Conservation (phyloP, 179 eudicot genomes). For the Vitellaria paradoxa region DNA sequence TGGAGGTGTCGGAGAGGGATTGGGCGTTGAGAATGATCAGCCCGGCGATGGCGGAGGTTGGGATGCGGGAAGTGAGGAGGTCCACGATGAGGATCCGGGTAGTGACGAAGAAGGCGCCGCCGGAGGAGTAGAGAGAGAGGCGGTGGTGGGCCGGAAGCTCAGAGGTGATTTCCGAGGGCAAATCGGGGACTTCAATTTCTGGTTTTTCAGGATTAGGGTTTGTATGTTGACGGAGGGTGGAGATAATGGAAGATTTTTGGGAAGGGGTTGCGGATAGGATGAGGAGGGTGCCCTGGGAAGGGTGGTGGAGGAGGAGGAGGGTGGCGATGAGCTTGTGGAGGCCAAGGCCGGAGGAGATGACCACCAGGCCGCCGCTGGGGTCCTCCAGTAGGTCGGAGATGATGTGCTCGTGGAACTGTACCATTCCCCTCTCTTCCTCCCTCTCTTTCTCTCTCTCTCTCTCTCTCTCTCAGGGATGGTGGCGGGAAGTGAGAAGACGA, state of each 20-base stretch:
- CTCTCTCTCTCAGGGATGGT: neutral
- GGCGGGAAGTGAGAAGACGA: conserved; percentile 6
- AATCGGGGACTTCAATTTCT: neutral
- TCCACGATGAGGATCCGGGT: conserved; percentile 88
- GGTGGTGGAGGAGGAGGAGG: conserved; percentile 66
- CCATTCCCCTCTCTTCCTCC: conserved; percentile 32
- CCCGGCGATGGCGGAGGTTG: conserved; percentile 59
- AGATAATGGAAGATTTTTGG: conserved; percentile 45
- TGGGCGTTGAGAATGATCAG: conserved; percentile 71
- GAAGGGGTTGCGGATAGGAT: conserved; percentile 68
- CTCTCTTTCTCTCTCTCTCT: neutral
- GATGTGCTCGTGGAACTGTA: conserved; percentile 76
- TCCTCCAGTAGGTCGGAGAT: conserved; percentile 80
- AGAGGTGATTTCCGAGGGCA: conserved; percentile 66
- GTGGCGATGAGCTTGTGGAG: conserved; percentile 64
- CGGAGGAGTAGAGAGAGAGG: conserved; percentile 61
- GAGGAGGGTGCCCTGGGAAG: conserved; percentile 68
- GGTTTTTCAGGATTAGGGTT: conserved; percentile 32
- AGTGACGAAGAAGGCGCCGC: conserved; percentile 60
- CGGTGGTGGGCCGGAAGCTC: conserved; percentile 73
- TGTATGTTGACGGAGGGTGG: conserved; percentile 26
- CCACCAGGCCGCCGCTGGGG: conserved; percentile 67
- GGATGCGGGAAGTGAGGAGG: conserved; percentile 62
- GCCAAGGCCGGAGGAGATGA: conserved; percentile 76
- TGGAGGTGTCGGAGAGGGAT: conserved; percentile 64